Evolutionary conservation across 2,329 filamentous ascomycete genomes (phyloP).

Genomic region (Fusarium sp.): DNA sequence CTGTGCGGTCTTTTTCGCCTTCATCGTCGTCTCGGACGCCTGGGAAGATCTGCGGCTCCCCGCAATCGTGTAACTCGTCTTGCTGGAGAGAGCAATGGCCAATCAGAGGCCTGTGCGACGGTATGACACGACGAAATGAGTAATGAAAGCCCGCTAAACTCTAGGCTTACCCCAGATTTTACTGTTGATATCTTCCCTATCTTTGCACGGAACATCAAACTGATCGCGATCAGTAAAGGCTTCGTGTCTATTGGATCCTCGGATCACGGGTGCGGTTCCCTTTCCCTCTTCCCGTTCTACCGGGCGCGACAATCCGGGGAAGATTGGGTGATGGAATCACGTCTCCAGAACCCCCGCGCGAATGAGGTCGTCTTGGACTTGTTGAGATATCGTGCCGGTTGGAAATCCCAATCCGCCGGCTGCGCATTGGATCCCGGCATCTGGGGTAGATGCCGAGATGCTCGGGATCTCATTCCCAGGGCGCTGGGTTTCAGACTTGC

Average conservation of each 20-base stretch:
- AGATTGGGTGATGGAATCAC: slow-evolving; percentile 40
- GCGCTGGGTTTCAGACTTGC: not conserved
- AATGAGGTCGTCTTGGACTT: slow-evolving; percentile 35
- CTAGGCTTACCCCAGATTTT: slow-evolving; percentile 40
- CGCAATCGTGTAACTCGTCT: slow-evolving; percentile 33
- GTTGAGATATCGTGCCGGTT: slow-evolving; percentile 24
- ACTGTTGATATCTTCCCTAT: slow-evolving; percentile 39
- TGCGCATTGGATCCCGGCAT: slow-evolving; percentile 30
- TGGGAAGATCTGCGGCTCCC: slow-evolving; percentile 42
- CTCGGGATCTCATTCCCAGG: not conserved
- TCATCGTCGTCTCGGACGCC: slow-evolving; percentile 18
- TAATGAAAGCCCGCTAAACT: slow-evolving; percentile 33
- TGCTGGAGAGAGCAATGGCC: slow-evolving; percentile 15
- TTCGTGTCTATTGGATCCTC: slow-evolving; percentile 35
- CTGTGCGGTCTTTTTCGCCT: not conserved
- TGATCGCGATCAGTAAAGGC: slow-evolving; percentile 41
- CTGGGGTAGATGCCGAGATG: slow-evolving; percentile 7
- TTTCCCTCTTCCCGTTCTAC: slow-evolving; percentile 20
- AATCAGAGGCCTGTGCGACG: slow-evolving; percentile 20
- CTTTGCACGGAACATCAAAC: slow-evolving; percentile 23
- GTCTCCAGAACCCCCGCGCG: slow-evolving; percentile 34
- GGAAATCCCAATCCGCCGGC: slow-evolving; percentile 33
- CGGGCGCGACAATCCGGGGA: slow-evolving; percentile 12
- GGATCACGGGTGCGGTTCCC: slow-evolving; percentile 25
- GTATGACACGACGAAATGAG: slow-evolving; percentile 40